A percentile compares a stretch with the other conserved stretches of the same genome.
phyloP scores from a whole-genome alignment of 2,329 filamentous ascomycete genomes.

The Cladophialophora yegresii region DNA sequence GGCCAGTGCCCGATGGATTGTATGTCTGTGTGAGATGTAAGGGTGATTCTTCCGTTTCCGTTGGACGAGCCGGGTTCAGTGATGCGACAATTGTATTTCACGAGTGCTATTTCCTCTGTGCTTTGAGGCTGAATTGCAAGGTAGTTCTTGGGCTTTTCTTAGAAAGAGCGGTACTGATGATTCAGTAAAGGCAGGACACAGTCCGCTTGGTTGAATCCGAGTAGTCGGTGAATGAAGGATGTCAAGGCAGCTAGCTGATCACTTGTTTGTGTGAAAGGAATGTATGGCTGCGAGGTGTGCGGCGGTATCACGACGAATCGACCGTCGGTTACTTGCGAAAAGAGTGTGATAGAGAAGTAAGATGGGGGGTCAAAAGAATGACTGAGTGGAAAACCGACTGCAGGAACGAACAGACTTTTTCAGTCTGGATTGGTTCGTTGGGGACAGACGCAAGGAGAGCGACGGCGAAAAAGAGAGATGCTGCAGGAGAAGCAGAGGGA shows the following conservation, averaged over 20 bases:
- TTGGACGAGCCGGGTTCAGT: slow-evolving; percentile 1
- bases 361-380: slow-evolving; percentile 28
- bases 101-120: neutral
- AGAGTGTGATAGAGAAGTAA: slow-evolving; percentile 25
- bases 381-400: slow-evolving; percentile 18
- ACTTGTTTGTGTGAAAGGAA: slow-evolving; percentile 22
- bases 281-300: slow-evolving; percentile 10
- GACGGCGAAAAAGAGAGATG: slow-evolving; percentile 3
- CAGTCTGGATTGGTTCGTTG: slow-evolving; percentile 17
- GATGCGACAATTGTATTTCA: neutral
- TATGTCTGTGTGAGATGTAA: slow-evolving; percentile 9
- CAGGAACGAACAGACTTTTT: slow-evolving; percentile 24
- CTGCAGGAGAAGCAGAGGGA: slow-evolving; percentile 10
- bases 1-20: neutral
- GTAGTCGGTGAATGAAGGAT: slow-evolving; percentile 24
- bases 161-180: slow-evolving; percentile 16
- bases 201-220: slow-evolving; percentile 23
- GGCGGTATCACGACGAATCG: slow-evolving; percentile 32
- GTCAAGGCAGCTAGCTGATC: slow-evolving; percentile 19
- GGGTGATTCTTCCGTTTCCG: slow-evolving; percentile 3
- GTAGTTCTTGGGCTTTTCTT: slow-evolving; percentile 2
- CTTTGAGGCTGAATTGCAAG: neutral
- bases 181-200: slow-evolving; percentile 26
- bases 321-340: slow-evolving; percentile 27
- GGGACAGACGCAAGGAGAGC: slow-evolving; percentile 10